phyloP scores from a whole-genome alignment of 305 asterid genomes.

The Fraxinus paxiana region DNA sequence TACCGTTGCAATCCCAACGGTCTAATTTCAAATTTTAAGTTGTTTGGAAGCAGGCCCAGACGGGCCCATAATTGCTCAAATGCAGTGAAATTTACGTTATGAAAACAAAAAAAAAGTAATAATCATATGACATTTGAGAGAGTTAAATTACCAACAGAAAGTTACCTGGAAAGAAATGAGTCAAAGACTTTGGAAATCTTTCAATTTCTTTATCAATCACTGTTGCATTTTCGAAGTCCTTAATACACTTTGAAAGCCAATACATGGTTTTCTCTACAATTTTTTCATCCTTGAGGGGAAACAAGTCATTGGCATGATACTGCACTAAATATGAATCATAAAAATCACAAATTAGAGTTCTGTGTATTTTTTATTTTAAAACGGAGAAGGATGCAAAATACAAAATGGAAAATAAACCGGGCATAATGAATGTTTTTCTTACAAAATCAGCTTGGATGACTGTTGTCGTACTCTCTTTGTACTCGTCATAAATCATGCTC shows the following conservation, averaged over 20 bases:
- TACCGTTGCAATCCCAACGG: too few species aligned
- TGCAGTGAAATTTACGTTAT: neutral
- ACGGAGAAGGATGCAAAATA: neutral
- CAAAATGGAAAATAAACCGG: neutral
- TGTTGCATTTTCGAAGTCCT: conserved; percentile 38
- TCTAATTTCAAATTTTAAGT: too few species aligned
- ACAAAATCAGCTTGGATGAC: conserved; percentile 50
- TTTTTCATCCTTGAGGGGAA: conserved; percentile 51
- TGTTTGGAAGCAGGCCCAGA: too few species aligned
- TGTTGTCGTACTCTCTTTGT: conserved; percentile 36
- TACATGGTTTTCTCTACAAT: conserved; percentile 42
- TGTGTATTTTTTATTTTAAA: neutral
- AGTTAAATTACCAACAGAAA: neutral
- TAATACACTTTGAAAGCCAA: conserved; percentile 43
- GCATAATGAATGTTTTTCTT: conserved; percentile 17
- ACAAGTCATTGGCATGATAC: conserved; percentile 50
- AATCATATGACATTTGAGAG: neutral
- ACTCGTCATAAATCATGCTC: conserved; percentile 37
- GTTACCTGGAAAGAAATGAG: conserved; percentile 62
- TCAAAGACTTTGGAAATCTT: conserved; percentile 49
- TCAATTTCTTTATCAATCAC: conserved; percentile 53
- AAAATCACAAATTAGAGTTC: neutral
- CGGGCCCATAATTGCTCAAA: neutral
- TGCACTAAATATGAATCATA: conserved; percentile 32
- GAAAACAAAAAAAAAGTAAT: neutral